Conservation (phyloP, 345 rosid species). For the Lepidium sativum region DNA sequence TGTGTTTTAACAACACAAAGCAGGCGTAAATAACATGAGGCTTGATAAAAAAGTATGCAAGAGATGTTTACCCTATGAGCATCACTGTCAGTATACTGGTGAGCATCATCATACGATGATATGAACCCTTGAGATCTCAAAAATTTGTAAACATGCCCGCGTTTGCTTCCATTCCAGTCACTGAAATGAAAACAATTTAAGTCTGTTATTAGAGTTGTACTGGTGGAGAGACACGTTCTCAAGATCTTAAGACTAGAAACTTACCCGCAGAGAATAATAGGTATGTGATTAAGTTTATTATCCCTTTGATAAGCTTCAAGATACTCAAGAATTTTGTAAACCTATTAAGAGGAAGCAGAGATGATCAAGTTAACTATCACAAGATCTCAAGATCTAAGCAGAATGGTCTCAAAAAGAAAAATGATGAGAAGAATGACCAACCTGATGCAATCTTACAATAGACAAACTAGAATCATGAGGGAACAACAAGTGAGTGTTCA, state of each 20-base stretch:
- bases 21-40: not conserved
- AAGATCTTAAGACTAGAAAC: conserved; percentile 3
- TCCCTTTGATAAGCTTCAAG: conserved; percentile 69
- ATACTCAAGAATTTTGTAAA: conserved; percentile 68
- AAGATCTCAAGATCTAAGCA: not conserved
- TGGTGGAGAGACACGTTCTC: not conserved
- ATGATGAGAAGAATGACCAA: conserved; percentile 14
- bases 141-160: conserved; percentile 92
- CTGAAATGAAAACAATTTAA: conserved; percentile 31
- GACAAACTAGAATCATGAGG: conserved; percentile 83
- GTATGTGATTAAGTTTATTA: conserved; percentile 46
- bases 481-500: conserved; percentile 85
- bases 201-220: not conserved
- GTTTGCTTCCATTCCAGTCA: conserved; percentile 99
- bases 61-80: conserved; percentile 63
- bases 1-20: not conserved
- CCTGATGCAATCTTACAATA: conserved; percentile 82
- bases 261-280: conserved; percentile 87
- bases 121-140: conserved; percentile 89
- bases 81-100: conserved; percentile 69
- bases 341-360: conserved; percentile 33
- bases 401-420: not conserved
- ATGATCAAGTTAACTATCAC: not conserved
- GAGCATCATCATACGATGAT: conserved; percentile 91
- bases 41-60: not conserved